Percentiles rank a stretch among this genome's conserved stretches.
phyloP scores from a whole-genome alignment of 2,329 filamentous ascomycete species.

The Cytospora paraplurivora region DNA sequence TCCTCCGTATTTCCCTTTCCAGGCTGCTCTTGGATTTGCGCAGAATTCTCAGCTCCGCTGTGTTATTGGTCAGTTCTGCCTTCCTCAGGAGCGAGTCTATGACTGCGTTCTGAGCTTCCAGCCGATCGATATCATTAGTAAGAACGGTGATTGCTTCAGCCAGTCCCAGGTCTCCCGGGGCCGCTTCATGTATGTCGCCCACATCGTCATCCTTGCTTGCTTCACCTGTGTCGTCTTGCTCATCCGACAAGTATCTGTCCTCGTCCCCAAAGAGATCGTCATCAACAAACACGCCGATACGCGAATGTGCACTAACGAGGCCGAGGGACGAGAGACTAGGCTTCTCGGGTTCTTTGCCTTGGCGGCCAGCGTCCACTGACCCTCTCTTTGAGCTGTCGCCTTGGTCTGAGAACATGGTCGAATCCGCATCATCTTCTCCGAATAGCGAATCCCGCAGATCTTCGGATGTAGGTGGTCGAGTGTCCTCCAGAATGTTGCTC shows the following conservation, averaged over 20 bases:
- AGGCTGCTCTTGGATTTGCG: conserved; percentile 93
- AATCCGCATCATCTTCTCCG: conserved; percentile 53
- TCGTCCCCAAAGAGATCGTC: conserved; percentile 93
- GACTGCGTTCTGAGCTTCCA: conserved; percentile 84
- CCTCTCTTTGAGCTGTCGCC: conserved; percentile 62
- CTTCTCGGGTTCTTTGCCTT: conserved; percentile 59
- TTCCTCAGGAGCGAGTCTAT: conserved; percentile 90
- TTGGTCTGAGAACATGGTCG: conserved; percentile 53
- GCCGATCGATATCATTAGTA: conserved; percentile 87
- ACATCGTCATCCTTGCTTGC: conserved; percentile 60
- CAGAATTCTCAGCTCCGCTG: conserved; percentile 86
- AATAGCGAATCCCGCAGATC: conserved; percentile 70
- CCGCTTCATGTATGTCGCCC: conserved; percentile 90
- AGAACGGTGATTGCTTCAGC: conserved; percentile 89
- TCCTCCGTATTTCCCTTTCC: conserved; percentile 87
- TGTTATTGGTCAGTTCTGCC: conserved; percentile 96
- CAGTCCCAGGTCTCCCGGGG: conserved; percentile 88
- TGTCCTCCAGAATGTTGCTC: conserved; percentile 87
- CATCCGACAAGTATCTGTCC: conserved; percentile 81
- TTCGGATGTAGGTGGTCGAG: conserved; percentile 64
- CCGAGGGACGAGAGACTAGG: conserved; percentile 91
- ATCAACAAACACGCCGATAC: conserved; percentile 89
- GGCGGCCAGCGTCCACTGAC: conserved; percentile 38
- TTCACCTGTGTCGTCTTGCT: conserved; percentile 72
- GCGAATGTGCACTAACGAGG: conserved; percentile 81